phyloP scores from a whole-genome alignment of 495 filamentous ascomycete species.

The Paragyromitra xinjiangensis region DNA sequence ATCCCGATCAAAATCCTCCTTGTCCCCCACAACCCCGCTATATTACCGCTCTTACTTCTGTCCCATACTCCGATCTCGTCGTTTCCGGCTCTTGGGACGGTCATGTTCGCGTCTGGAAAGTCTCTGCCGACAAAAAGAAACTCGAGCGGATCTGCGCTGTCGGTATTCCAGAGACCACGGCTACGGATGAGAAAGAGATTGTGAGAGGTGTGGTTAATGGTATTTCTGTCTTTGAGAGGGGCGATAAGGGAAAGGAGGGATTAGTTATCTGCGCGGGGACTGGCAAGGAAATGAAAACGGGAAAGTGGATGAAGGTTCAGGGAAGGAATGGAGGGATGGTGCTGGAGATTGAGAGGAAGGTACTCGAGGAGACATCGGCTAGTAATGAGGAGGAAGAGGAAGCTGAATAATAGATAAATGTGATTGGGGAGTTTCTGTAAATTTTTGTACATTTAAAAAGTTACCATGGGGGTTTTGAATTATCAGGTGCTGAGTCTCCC shows the following conservation, averaged over 20 bases:
- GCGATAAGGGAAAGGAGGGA: conserved; percentile 73
- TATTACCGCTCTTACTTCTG: conserved; percentile 85
- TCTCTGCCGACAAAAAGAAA: conserved; percentile 82
- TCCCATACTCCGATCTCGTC: conserved; percentile 88
- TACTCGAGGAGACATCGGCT: conserved; percentile 10
- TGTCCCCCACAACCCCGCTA: conserved; percentile 76
- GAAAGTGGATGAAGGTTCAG: conserved; percentile 73
- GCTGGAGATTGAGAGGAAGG: conserved; percentile 45
- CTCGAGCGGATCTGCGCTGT: conserved; percentile 76
- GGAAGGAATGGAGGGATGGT: conserved; percentile 73
- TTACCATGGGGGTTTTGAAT: conserved; percentile 16
- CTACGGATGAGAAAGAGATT: conserved; percentile 54
- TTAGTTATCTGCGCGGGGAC: conserved; percentile 82
- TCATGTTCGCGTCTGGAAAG: conserved; percentile 79
- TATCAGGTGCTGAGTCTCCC: neutral
- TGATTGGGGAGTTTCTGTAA: conserved; percentile 30
- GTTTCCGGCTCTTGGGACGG: conserved; percentile 96
- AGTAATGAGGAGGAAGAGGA: conserved; percentile 32
- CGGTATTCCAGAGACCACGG: conserved; percentile 58
- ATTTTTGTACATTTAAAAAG: conserved; percentile 44
- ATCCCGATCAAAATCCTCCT: conserved; percentile 66
- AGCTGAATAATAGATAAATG: conserved; percentile 11
- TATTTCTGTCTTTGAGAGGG: conserved; percentile 82
- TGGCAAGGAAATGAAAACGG: conserved; percentile 85
- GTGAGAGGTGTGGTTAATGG: conserved; percentile 84